Base-by-base conservation (phyloP, 2,329 filamentous ascomycete genomes). In the Pseudopithomyces chartarum region DNA sequence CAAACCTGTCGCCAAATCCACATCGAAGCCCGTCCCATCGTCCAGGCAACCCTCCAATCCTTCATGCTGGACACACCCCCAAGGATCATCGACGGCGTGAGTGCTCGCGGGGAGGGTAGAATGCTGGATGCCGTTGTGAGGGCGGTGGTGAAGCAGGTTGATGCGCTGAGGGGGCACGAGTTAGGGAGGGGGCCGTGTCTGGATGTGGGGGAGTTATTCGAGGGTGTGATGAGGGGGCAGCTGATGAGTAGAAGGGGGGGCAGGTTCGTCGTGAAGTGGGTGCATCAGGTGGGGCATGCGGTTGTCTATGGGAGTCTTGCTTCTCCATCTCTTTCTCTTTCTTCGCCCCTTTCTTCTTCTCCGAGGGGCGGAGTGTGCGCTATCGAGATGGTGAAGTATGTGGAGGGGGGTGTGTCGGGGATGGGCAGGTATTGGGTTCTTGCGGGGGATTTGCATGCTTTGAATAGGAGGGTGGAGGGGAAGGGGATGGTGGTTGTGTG, bases 341-440 rank as follows among this genome's bases (percentile, higher is more conserved):
- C n/a, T n/a, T n/a, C n/a, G n/a, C n/a, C n/a, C n/a, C n/a, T n/a
- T 19, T 47, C 50, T 3, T 26, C 52, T n/a, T 45, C 22, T 23
- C 43, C 22, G 23, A 48, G 43, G 22, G 34, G 26, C 22, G 48
- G 52, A 44, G n/a, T 58, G n/a, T 49, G 44, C 11, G 38, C 52
- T 12, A 40, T 58, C 11, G 52, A 58, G 22, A 42, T 58, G 36
- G 56, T 55, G n/a, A 58, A 58, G 22, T 58, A 58, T 29, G 55
- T 55, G 48, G 2, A 39, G 38, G 6, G n/a, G 5, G 26, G 26
- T 8, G 26, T 53, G 7, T 52, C 52, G 11, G 56, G 56, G 17
- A 44, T 58, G 8, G 56, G 56, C 6, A 48, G 38, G 23, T 44
- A 58, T 36, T 58, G 56, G 56, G 52, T 43, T 3, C 48, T 58